Conservation (phyloP, 2,329 filamentous ascomycete species). For the Fusarium liriodendri region DNA sequence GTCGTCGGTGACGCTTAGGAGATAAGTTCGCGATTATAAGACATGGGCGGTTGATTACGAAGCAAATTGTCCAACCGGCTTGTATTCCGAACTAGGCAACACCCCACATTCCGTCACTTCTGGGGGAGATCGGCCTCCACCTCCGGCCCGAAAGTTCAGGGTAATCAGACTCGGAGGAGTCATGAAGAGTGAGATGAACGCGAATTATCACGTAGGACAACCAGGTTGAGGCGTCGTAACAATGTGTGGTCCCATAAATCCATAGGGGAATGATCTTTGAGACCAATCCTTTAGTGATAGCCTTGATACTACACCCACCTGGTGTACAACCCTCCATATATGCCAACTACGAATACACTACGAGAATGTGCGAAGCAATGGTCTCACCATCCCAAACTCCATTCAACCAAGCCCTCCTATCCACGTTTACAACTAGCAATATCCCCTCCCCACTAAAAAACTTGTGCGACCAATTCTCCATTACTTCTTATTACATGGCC, state of each 20-base stretch:
- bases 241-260: not conserved
- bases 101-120: constrained; percentile 13
- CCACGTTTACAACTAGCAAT: not conserved
- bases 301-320: not conserved
- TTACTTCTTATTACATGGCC: not conserved
- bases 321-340: not conserved
- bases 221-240: not conserved
- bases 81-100: not conserved
- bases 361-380: not conserved
- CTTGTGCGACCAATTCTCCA: not conserved
- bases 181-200: not conserved
- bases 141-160: not conserved
- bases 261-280: not conserved
- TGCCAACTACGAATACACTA: not conserved
- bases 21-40: constrained; percentile 4
- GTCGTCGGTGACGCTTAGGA: not conserved
- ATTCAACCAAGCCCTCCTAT: not conserved
- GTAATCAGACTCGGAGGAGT: not conserved
- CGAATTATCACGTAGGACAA: not conserved
- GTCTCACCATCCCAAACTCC: constrained; percentile 1
- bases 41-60: not conserved
- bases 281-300: not conserved
- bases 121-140: not conserved
- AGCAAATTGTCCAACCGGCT: not conserved
- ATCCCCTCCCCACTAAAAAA: not conserved